Percentiles rank a stretch among this genome's conserved stretches.
These are phyloP conservation scores for Talaromyces atroroseus DNA, from an alignment of 2,329 filamentous ascomycete species.

Conservation along the genomic window DNA sequence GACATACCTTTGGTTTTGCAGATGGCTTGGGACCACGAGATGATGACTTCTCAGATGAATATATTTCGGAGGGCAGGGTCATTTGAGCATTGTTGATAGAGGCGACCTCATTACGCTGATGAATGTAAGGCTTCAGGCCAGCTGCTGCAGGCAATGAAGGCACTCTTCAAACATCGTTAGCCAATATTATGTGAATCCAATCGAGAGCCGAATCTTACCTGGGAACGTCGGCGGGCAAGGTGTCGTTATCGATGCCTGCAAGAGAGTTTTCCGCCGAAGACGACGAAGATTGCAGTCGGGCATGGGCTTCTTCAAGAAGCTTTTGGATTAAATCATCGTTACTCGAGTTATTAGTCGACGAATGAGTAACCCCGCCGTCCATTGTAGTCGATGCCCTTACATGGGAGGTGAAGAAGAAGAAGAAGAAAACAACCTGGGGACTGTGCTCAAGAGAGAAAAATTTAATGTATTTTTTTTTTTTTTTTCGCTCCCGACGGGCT, in stretches of 20 bases:
- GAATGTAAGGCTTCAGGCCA: slow-evolving; percentile 51
- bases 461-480: not conserved
- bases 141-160: slow-evolving; percentile 46
- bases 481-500: not conserved
- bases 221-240: not conserved
- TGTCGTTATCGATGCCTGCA: slow-evolving; percentile 13
- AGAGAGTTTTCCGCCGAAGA: slow-evolving; percentile 15
- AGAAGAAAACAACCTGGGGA: not conserved
- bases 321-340: slow-evolving; percentile 57
- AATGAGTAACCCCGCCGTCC: slow-evolving; percentile 1
- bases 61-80: slow-evolving; percentile 27
- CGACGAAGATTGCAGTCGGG: slow-evolving; percentile 43
- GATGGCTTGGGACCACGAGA: slow-evolving; percentile 1
- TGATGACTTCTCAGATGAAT: not conserved
- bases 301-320: slow-evolving; percentile 59
- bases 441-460: not conserved
- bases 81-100: slow-evolving; percentile 49
- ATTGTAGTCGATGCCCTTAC: slow-evolving; percentile 3
- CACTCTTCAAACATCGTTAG: slow-evolving; percentile 33
- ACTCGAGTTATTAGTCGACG: not conserved
- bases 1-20: slow-evolving; percentile 6
- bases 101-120: slow-evolving; percentile 48
- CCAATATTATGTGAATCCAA: not conserved
- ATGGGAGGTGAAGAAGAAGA: not conserved
- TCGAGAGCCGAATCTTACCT: not conserved